Conservation (phyloP, 306 rosid genomes). For the Dryas alaskensis region DNA sequence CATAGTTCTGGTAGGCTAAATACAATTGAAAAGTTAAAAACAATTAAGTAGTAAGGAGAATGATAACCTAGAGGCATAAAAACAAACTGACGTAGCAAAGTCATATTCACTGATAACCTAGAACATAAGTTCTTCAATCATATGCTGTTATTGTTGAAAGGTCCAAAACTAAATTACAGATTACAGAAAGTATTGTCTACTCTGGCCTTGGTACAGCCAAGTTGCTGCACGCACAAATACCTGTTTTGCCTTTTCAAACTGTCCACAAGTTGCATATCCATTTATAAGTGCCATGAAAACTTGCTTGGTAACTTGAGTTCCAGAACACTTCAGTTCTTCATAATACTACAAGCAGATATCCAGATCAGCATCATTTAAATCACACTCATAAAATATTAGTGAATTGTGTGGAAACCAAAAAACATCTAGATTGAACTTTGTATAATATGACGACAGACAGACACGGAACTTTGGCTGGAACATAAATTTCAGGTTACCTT, state of each 20-base stretch:
- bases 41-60: neutral
- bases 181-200: neutral
- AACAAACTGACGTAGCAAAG: neutral
- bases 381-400: constrained; percentile 2
- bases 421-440: neutral
- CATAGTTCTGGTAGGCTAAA: neutral
- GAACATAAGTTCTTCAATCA: constrained; percentile 7
- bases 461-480: constrained; percentile 20
- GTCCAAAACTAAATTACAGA: neutral
- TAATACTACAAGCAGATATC: constrained; percentile 52
- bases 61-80: neutral
- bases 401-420: neutral
- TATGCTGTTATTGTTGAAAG: neutral
- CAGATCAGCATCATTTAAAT: constrained; percentile 32
- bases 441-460: neutral
- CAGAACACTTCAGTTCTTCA: constrained; percentile 49
- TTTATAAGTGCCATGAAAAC: constrained; percentile 66
- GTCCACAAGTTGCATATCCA: constrained; percentile 73
- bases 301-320: constrained; percentile 41
- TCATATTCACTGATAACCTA: neutral
- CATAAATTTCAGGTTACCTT: constrained; percentile 44
- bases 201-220: constrained; percentile 9
- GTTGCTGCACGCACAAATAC: constrained; percentile 37
- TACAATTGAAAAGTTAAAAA: neutral
- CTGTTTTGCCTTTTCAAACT: constrained; percentile 84